These are phyloP conservation scores for Penicillium vulpinum DNA, from an alignment of 2,329 filamentous ascomycete species.

Conservation along the genomic window DNA sequence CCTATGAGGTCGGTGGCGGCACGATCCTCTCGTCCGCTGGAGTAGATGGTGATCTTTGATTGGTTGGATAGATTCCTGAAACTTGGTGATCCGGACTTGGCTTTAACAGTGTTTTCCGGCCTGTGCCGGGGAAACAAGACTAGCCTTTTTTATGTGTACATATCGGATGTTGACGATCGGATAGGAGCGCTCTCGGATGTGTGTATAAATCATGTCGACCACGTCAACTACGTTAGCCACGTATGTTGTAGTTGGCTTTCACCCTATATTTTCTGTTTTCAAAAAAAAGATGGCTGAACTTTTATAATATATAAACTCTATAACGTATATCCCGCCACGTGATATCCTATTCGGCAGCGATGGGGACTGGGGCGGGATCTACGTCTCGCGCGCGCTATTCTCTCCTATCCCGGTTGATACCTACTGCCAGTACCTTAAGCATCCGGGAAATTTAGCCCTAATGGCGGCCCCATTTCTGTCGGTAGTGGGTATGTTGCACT, in stretches of 20 bases:
- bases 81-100: constrained; percentile 31
- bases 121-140: constrained; percentile 18
- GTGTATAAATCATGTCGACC: constrained; percentile 1
- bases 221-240: neutral
- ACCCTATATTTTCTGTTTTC: neutral
- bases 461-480: constrained; percentile 3
- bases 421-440: neutral
- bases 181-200: neutral
- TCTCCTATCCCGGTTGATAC: constrained; percentile 1
- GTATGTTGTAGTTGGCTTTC: too few species aligned
- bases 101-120: constrained; percentile 24
- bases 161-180: constrained; percentile 2
- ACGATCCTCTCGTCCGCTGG: constrained; percentile 22
- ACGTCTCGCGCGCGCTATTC: constrained; percentile 8
- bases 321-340: constrained; percentile 3
- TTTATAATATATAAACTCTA: neutral
- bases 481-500: neutral
- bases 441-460: neutral
- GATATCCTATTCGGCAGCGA: constrained; percentile 15
- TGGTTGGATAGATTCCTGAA: constrained; percentile 28
- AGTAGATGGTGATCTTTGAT: constrained; percentile 19
- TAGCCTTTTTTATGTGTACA: neutral
- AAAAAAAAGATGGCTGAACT: neutral
- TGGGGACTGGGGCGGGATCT: constrained; percentile 12
- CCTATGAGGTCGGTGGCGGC: constrained; percentile 35